Percentiles rank a stretch among this genome's conserved stretches.
These are phyloP conservation scores for Geotrichum histeridarum DNA, from an alignment of 1,139 yeast genomes.

Conservation along the genomic window DNA sequence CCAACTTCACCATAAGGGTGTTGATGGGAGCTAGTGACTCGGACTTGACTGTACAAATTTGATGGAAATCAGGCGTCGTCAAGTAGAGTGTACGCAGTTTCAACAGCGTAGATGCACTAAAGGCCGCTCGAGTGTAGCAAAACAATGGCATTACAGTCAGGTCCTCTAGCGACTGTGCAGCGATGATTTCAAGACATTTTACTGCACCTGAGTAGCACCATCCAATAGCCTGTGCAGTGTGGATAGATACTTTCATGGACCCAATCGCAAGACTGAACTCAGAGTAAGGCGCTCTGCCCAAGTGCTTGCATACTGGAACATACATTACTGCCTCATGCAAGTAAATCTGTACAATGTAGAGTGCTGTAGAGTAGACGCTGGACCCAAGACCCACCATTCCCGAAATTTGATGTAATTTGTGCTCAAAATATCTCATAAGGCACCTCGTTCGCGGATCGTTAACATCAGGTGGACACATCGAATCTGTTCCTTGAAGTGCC, in stretches of 20 bases:
- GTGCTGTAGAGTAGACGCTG: background rate
- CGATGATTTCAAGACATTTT: constrained; percentile 24
- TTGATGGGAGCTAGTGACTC: constrained; percentile 46
- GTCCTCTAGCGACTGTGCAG: constrained; percentile 19
- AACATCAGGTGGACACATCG: constrained; percentile 31
- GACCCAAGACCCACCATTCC: constrained; percentile 1
- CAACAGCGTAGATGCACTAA: constrained; percentile 61
- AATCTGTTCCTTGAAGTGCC: constrained; percentile 28
- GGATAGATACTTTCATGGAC: constrained; percentile 23
- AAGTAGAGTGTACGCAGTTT: constrained; percentile 54
- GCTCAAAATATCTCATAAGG: constrained; percentile 28
- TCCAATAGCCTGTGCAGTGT: constrained; percentile 25
- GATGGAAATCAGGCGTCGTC: constrained; percentile 49
- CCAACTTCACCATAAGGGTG: constrained; percentile 39
- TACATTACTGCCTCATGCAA: constrained; percentile 58
- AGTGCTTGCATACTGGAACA: constrained; percentile 25
- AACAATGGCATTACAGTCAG: constrained; percentile 57
- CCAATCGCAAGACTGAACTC: constrained; percentile 35
- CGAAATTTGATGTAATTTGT: constrained; percentile 18
- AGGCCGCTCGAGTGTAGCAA: constrained; percentile 59
- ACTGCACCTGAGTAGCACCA: constrained; percentile 27
- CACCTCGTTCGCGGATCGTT: constrained; percentile 27
- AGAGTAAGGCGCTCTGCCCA: constrained; percentile 38
- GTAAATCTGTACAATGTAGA: constrained; percentile 64
- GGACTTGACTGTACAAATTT: constrained; percentile 44